Conservation (phyloP, 192 early-diverging fungal genomes). For the Dimargaris verticillata region DNA sequence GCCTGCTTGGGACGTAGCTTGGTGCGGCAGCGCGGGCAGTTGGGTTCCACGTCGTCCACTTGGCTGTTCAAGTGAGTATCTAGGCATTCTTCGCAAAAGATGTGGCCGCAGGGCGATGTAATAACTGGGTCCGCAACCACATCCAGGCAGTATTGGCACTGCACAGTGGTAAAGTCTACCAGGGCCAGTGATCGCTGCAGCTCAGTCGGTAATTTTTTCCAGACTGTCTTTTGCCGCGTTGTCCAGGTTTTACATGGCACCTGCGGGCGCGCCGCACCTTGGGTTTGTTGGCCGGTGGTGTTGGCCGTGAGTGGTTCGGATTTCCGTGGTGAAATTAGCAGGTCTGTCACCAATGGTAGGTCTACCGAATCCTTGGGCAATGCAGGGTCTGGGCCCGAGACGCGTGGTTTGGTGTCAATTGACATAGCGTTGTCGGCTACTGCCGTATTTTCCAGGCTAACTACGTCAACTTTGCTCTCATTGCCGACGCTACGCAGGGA, state of each 20-base stretch:
- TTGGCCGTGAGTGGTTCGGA: background rate
- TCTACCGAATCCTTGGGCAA: background rate
- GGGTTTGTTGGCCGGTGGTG: background rate
- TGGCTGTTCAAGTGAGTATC: background rate
- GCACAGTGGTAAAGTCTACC: background rate
- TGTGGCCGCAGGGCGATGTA: slow-evolving; percentile 22
- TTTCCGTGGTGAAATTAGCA: background rate
- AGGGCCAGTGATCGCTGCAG: background rate
- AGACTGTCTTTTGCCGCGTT: background rate
- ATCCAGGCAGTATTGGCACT: slow-evolving; percentile 28
- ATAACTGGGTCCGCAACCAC: slow-evolving; percentile 14
- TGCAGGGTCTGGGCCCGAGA: too few species aligned
- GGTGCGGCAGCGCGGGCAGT: background rate
- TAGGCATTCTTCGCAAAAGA: slow-evolving; percentile 29
- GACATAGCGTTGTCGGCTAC: background rate
- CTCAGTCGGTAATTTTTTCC: background rate
- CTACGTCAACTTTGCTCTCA: background rate
- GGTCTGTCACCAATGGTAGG: background rate
- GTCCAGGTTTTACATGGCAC: background rate
- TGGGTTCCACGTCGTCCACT: background rate
- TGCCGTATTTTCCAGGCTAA: background rate
- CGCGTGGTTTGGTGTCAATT: too few species aligned
- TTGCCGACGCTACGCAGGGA: background rate
- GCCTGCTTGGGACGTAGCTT: background rate
- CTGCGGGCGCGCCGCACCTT: background rate